Percentiles rank a stretch among this genome's conserved stretches.
Evolutionary conservation across 805 yeast genomes (phyloP).

Genomic region (Blastobotrys attinorum): DNA sequence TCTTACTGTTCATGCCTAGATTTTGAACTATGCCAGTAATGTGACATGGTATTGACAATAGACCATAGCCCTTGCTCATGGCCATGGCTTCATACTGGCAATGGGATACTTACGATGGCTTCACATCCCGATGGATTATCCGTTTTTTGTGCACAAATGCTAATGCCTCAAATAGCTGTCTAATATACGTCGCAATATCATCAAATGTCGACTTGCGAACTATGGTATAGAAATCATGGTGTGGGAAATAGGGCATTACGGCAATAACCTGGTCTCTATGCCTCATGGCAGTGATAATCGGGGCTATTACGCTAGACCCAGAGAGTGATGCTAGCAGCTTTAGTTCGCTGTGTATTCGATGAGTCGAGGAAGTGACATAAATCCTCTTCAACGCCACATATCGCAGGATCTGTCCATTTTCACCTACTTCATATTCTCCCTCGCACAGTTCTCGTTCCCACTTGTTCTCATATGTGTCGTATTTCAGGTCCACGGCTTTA

Average conservation of each 20-base stretch:
- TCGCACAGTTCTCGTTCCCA: background rate
- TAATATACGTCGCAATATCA: slow-evolving; percentile 76
- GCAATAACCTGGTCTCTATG: slow-evolving; percentile 89
- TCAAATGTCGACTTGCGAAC: slow-evolving; percentile 69
- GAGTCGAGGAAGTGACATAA: slow-evolving; percentile 92
- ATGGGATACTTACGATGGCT: slow-evolving; percentile 69
- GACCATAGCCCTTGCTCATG: too few species aligned
- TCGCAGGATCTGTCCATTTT: background rate
- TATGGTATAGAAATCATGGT: slow-evolving; percentile 78
- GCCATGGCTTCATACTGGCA: too few species aligned
- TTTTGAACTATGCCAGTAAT: too few species aligned
- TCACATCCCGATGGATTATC: slow-evolving; percentile 87
- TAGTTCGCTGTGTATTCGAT: slow-evolving; percentile 81
- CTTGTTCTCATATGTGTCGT: slow-evolving; percentile 28
- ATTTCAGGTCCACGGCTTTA: slow-evolving; percentile 45
- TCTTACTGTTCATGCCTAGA: too few species aligned
- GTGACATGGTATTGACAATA: too few species aligned
- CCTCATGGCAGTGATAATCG: slow-evolving; percentile 79
- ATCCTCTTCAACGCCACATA: slow-evolving; percentile 86
- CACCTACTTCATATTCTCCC: background rate
- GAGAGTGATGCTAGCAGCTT: slow-evolving; percentile 41
- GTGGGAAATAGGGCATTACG: slow-evolving; percentile 83
- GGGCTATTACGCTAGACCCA: slow-evolving; percentile 64
- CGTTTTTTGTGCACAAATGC: slow-evolving; percentile 66
- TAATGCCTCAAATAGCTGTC: slow-evolving; percentile 69